Evolutionary conservation across 164 flowering plant species (phyloP), one percentile per base, ranked within the genome.

Genomic region (Akebia trifoliata): DNA sequence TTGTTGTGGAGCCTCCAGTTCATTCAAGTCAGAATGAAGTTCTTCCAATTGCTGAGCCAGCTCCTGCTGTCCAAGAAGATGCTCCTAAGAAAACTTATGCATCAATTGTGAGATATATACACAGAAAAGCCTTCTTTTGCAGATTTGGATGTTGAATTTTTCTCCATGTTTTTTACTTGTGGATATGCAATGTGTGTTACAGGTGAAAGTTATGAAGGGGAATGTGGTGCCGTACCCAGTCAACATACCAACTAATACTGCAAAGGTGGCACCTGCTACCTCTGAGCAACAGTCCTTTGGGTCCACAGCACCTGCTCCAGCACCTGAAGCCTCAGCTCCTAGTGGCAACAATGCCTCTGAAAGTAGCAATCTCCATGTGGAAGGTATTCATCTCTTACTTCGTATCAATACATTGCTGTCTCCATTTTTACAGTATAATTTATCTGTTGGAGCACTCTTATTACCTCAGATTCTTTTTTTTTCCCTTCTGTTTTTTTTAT

Each of bases 51-150:
- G 35, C 37, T 28, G 80, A 72, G 28, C 42, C 74, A 22, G 67
- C 77, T 30, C 17, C 53, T 18, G 55, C 47, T n/a, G 34, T 54
- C 4, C 62, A 62, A 67, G 84, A 69, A 39, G 89, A 83, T 65
- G 72, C 69, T 43, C 84, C 83, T 8, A 81, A 77, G 57, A 67
- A 71, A 49, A 79, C 89, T 9, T 83, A 83, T 70, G 89, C 89
- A 40, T 77, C 88, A 58, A 73, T 78, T 66, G 88, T 83, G 56
- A 72, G 88, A 71, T 30, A 7, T 11, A 32, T 67, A 28, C 30
- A 29, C 1, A 30, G 40, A 11, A 2, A 36, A 17, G 8, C 22
- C 35, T 15, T 17, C 0, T 50, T 30, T 47, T 14, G 20, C 22
- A 12, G 8, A 17, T 24, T 3, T 25, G 6, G 25, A 8, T 48